These are phyloP conservation scores for Liquidambar formosana DNA, from an alignment of 164 flowering plant genomes.

Conservation along the genomic window DNA sequence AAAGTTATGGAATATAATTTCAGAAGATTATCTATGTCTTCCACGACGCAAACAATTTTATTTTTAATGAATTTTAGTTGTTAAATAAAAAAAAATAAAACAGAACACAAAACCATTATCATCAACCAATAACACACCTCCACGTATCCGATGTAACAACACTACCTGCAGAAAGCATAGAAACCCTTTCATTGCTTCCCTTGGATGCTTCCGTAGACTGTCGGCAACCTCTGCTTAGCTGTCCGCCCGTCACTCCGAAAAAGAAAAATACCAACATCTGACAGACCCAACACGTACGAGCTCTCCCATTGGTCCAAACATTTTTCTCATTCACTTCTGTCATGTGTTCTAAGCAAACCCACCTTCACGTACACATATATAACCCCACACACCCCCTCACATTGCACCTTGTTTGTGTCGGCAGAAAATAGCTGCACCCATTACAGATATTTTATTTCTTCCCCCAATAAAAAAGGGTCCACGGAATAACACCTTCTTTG, in stretches of 20 bases:
- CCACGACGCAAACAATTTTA: too few species aligned
- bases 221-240: slow-evolving; percentile 42
- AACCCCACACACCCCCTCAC: slow-evolving; percentile 1
- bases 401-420: slow-evolving; percentile 29
- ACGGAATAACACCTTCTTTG: too few species aligned
- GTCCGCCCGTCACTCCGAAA: slow-evolving; percentile 16
- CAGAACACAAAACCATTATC: too few species aligned
- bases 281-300: slow-evolving; percentile 19
- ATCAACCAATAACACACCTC: too few species aligned
- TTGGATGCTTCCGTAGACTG: slow-evolving; percentile 27
- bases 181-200: not conserved
- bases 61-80: too few species aligned
- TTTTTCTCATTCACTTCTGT: not conserved
- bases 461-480: not conserved
- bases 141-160: too few species aligned
- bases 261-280: not conserved
- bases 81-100: too few species aligned
- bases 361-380: not conserved
- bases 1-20: too few species aligned
- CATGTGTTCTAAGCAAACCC: not conserved
- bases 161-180: too few species aligned
- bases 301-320: slow-evolving; percentile 14
- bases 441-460: slow-evolving; percentile 3
- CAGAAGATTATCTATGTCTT: too few species aligned
- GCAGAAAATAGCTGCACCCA: slow-evolving; percentile 16